Conservation (phyloP, 495 filamentous ascomycete species). For the Hypomontagnella monticulosa region DNA sequence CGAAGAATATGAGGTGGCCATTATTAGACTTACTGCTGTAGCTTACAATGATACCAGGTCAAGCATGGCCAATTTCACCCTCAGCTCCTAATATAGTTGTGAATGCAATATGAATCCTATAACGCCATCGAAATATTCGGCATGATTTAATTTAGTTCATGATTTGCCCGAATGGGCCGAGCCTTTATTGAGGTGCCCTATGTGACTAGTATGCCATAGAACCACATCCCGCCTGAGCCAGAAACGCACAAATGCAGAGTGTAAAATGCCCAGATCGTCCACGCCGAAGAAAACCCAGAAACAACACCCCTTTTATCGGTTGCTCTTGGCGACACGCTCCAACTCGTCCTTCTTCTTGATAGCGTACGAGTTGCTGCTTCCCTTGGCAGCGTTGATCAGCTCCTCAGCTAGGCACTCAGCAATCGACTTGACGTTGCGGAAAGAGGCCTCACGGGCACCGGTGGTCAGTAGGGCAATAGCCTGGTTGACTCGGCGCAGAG, state of each 20-base stretch:
- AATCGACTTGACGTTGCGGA: conserved; percentile 98
- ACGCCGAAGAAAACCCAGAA: conserved; percentile 54
- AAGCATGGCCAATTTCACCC: conserved; percentile 16
- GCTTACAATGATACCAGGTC: conserved; percentile 35
- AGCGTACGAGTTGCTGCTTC: conserved; percentile 98
- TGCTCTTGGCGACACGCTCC: conserved; percentile 99
- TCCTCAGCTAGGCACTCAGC: conserved; percentile 99
- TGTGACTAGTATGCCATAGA: conserved; percentile 60
- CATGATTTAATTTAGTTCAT: conserved; percentile 49
- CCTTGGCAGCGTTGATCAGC: conserved; percentile 99
- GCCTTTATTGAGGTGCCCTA: conserved; percentile 55
- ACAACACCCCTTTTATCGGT: conserved; percentile 76
- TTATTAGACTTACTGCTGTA: conserved; percentile 5
- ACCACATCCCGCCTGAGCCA: conserved; percentile 56
- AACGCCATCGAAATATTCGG: conserved; percentile 34
- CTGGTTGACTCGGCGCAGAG: conserved; percentile 99
- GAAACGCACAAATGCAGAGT: conserved; percentile 62
- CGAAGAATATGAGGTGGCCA: not conserved
- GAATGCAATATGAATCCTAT: conserved; percentile 14
- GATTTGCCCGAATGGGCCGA: conserved; percentile 46
- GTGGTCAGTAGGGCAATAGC: conserved; percentile 97
- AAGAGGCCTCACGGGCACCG: conserved; percentile 94
- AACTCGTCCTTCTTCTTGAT: conserved; percentile 99
- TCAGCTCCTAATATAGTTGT: conserved; percentile 9
- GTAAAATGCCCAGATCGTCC: conserved; percentile 61